Conservation (phyloP, 768 basidiomycete species). For the Serendipita indica region DNA sequence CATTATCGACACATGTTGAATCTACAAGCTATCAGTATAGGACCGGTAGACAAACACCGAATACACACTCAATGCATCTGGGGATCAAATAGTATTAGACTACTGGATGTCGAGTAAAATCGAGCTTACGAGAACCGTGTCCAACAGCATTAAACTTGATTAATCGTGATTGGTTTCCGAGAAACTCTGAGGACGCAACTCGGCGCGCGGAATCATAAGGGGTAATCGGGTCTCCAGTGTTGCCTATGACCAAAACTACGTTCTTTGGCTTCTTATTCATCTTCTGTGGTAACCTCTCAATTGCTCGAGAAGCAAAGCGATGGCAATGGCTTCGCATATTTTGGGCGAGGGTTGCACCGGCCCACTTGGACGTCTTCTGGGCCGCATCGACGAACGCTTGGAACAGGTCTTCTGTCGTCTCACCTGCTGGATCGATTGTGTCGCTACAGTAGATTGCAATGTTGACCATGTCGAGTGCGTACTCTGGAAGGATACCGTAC, state of each 20-base stretch:
- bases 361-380: too few relatives aligned
- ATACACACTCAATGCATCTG: not conserved
- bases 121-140: too few relatives aligned
- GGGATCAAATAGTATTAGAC: too few relatives aligned
- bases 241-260: not conserved
- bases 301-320: not conserved
- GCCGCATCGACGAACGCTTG: not conserved
- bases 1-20: not conserved
- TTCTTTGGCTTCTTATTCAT: not conserved
- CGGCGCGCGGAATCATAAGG: not conserved
- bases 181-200: not conserved
- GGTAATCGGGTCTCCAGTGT: not conserved
- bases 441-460: not conserved
- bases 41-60: not conserved
- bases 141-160: conserved; percentile 1
- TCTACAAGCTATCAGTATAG: not conserved
- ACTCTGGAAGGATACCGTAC: not conserved
- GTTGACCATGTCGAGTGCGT: not conserved
- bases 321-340: too few relatives aligned
- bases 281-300: not conserved
- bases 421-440: not conserved
- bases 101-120: too few relatives aligned
- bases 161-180: not conserved
- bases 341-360: too few relatives aligned
- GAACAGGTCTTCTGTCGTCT: not conserved